Conservation (phyloP, 1,284 basidiomycete species). For the Sporisorium exsertum region DNA sequence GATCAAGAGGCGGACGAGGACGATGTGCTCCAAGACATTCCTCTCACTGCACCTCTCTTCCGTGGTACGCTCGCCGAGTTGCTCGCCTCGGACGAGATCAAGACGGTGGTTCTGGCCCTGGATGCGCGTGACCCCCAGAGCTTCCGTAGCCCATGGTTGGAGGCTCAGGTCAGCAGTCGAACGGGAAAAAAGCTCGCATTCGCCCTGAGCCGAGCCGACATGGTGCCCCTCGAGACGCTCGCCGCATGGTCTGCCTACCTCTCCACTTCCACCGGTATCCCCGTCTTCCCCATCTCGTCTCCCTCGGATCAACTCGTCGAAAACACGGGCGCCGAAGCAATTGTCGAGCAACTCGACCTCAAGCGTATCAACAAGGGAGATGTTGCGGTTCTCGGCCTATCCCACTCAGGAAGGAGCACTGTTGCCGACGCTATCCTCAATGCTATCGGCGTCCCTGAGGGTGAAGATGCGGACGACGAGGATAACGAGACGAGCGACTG, state of each 20-base stretch:
- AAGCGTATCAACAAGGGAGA: slow-evolving; percentile 37
- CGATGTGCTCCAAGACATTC: slow-evolving; percentile 36
- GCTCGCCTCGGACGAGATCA: slow-evolving; percentile 42
- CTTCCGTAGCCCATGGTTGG: slow-evolving; percentile 59
- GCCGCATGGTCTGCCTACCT: slow-evolving; percentile 56
- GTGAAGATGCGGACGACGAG: slow-evolving; percentile 37
- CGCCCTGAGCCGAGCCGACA: slow-evolving; percentile 57
- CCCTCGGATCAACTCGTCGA: slow-evolving; percentile 38
- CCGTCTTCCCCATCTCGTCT: slow-evolving; percentile 56
- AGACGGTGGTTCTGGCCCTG: slow-evolving; percentile 52
- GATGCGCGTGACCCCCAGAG: slow-evolving; percentile 62
- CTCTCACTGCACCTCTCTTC: slow-evolving; percentile 45
- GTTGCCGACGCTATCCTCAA: slow-evolving; percentile 55
- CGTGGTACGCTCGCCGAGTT: slow-evolving; percentile 46
- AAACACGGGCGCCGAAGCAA: slow-evolving; percentile 36
- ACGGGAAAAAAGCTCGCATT: slow-evolving; percentile 46
- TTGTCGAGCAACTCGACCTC: slow-evolving; percentile 53
- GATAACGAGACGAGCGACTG: slow-evolving; percentile 44
- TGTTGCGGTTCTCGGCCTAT: slow-evolving; percentile 56
- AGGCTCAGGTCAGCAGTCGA: slow-evolving; percentile 27
- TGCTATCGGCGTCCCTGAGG: slow-evolving; percentile 45
- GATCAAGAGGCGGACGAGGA: slow-evolving; percentile 27
- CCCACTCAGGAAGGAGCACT: slow-evolving; percentile 56
- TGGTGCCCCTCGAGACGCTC: slow-evolving; percentile 61
- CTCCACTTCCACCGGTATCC: slow-evolving; percentile 12